Evolutionary conservation across 169 alveolate genomes (phyloP), one percentile per base, ranked within the genome.

Genomic region (Plasmodium malariae): DNA sequence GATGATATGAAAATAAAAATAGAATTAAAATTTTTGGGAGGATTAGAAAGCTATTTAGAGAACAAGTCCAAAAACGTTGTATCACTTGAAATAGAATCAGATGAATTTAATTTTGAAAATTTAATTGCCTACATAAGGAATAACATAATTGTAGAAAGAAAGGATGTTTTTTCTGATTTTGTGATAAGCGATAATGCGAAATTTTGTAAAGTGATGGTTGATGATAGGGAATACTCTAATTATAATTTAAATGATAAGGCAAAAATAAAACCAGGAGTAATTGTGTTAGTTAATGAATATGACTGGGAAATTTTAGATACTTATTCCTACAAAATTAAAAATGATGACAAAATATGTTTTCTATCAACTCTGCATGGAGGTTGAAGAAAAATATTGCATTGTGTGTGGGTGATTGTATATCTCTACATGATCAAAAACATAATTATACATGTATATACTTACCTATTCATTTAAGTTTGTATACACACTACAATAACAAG

Each of bases 351-450:
- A 59, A 93, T 97, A 26, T 93, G 98, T 17, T 97, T 98, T 71
- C 96, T 98, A n/a, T 95, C 98, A n/a, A 97, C 99, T n/a, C 92
- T 98, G 57, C 99, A 97, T 88, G 99, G 99, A 26, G 99, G 99
- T 0, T 98, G 94, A 86, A 12, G 26, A 34, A 17, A 48, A n/a
- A n/a, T n/a, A n/a, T n/a, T n/a, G n/a, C n/a, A n/a, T n/a, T n/a
- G n/a, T n/a, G n/a, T n/a, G n/a, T n/a, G n/a, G n/a, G n/a, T n/a
- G n/a, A n/a, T n/a, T n/a, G n/a, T n/a, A n/a, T n/a, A n/a, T n/a
- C n/a, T n/a, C n/a, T n/a, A n/a, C n/a, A n/a, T n/a, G n/a, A n/a
- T n/a, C n/a, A n/a, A n/a, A n/a, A n/a, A n/a, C n/a, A n/a, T n/a
- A n/a, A n/a, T n/a, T n/a, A n/a, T n/a, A n/a, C n/a, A n/a, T n/a